Conservation (phyloP, 2,329 filamentous ascomycete species). For the Diaporthe citriasiana region DNA sequence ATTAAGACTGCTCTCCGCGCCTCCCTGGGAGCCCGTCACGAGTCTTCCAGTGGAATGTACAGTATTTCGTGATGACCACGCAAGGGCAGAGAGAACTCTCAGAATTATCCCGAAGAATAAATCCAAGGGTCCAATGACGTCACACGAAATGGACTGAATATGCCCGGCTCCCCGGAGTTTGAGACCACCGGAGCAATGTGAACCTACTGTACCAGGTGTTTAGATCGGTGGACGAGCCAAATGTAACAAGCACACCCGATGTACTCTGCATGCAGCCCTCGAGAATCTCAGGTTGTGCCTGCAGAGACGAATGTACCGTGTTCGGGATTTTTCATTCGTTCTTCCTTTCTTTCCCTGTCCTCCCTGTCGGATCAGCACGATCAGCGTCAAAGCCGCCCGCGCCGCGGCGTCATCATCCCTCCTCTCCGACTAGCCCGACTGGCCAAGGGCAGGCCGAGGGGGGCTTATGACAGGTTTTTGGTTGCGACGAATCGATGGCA, state of each 20-base stretch:
- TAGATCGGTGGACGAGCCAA: background rate
- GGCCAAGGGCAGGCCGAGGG: slow-evolving; percentile 5
- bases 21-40: background rate
- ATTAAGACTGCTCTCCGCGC: background rate
- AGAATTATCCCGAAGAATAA: background rate
- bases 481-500: slow-evolving; percentile 36
- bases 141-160: background rate
- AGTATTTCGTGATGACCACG: background rate
- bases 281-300: background rate
- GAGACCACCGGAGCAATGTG: background rate
- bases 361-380: slow-evolving; percentile 21
- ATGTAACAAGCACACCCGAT: background rate
- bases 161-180: slow-evolving; percentile 2
- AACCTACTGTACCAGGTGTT: background rate
- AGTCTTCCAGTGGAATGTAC: background rate
- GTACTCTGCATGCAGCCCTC: slow-evolving; percentile 9
- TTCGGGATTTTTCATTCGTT: background rate
- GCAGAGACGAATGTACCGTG: slow-evolving; percentile 2
- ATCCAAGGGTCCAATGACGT: slow-evolving; percentile 39
- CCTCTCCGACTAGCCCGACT: slow-evolving; percentile 20
- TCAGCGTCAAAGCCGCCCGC: slow-evolving; percentile 27
- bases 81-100: background rate
- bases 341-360: background rate
- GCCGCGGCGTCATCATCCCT: slow-evolving; percentile 22
- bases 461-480: slow-evolving; percentile 9